Evolutionary conservation across 257 asterid genomes (phyloP), one percentile per base, ranked within the genome.

Genomic region (Solanum pimpinellifolium): DNA sequence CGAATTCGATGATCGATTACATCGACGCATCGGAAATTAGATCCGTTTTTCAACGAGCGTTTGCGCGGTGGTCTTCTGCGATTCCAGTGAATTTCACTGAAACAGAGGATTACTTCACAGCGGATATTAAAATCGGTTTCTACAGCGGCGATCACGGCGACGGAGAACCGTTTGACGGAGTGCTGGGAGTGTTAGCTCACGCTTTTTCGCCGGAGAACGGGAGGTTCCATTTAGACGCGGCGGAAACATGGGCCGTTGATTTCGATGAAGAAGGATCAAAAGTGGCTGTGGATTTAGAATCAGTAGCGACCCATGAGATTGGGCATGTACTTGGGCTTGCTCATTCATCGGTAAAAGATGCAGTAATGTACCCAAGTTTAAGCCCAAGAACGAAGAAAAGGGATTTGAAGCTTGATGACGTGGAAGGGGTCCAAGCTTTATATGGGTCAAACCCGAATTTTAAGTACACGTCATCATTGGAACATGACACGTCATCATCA

Each of bases 201-300:
- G 99, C 98, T 0, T 96, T 94, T 91, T 92, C 98, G 56, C 99
- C 99, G 88, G 98, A 95, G 78, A 93, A 94, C 92, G 98, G 98
- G 88, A 78, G 95, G 88, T 89, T 96, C 73, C 99, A 96, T 87
- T 91, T 96, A 2, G 98, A 96, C 84, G 93, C 93, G 31, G 95
- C 94, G 73, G 98, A 96, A 85, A 84, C 91, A 21, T 95, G 99
- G 99, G 95, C 98, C 33, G 96, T 95, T 60, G 96, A 96, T 85
- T 91, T 96, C 52, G 56, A 80, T 35, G 60, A 83, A 68, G 92
- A 95, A 88, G 86, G 90, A 75, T 94, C 98, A 66, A 90, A 86
- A 87, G 92, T 60, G 13, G 99, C 99, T 23, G 95, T 96, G 25
- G 99, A 96, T 78, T 90, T 96, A 91, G 99, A 96, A 88, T 95